Evolutionary conservation across 345 rosid species (phyloP).

Genomic region (Mercurialis annua): DNA sequence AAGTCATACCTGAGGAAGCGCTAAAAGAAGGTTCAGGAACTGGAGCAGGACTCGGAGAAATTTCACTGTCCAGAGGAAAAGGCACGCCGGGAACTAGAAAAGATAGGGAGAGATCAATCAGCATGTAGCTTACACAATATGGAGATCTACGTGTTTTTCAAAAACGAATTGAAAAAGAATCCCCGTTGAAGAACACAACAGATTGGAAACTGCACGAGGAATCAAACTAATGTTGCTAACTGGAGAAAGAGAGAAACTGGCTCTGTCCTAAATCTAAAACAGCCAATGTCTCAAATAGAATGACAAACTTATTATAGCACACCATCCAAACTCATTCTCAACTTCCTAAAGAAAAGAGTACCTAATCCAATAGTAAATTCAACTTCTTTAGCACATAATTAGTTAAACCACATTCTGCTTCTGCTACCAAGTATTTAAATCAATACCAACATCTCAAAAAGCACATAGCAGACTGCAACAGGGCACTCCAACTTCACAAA

Average conservation of each 20-base stretch:
- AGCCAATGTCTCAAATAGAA: not conserved
- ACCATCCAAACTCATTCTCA: not conserved
- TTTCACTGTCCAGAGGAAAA: constrained; percentile 42
- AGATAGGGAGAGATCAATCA: constrained; percentile 3
- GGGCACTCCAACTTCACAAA: not conserved
- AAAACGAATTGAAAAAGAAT: not conserved
- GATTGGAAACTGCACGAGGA: not conserved
- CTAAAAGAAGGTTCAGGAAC: constrained; percentile 47
- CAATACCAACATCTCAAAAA: not conserved
- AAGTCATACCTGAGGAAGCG: constrained; percentile 46
- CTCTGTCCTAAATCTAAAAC: not conserved
- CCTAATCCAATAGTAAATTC: not conserved
- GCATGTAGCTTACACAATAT: not conserved
- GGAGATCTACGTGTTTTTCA: not conserved
- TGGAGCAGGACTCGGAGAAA: constrained; percentile 55
- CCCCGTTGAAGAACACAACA: not conserved
- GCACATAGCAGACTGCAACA: not conserved
- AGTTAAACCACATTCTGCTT: not conserved
- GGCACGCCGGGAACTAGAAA: constrained; percentile 84
- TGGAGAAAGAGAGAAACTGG: not conserved
- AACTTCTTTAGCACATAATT: not conserved
- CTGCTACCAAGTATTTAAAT: not conserved
- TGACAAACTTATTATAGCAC: not conserved
- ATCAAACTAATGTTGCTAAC: not conserved
- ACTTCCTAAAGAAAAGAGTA: too few relatives aligned